Conservation (phyloP, 2,329 filamentous ascomycete species). For the Myriosclerotinia scirpicola region DNA sequence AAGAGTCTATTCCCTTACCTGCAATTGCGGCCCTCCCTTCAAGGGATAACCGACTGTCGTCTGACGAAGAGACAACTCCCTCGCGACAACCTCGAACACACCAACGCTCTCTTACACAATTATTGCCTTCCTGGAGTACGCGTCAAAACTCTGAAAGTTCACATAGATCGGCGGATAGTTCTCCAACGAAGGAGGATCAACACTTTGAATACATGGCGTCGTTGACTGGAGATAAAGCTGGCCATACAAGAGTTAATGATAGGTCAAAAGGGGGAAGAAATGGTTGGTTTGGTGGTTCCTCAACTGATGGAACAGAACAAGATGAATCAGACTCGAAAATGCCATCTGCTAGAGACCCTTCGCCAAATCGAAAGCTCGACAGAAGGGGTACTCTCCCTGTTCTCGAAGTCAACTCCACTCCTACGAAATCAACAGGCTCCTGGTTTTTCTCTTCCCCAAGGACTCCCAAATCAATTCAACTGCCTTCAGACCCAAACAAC, state of each 20-base stretch:
- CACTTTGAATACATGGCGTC: conserved; percentile 35
- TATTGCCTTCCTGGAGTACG: conserved; percentile 32
- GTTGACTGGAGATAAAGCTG: conserved; percentile 37
- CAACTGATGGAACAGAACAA: conserved; percentile 30
- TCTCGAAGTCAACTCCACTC: conserved; percentile 22
- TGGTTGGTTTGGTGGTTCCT: conserved; percentile 38
- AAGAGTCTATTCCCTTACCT: conserved; percentile 25
- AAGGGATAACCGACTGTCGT: conserved; percentile 22
- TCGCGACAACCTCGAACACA: conserved; percentile 29
- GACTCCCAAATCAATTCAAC: conserved; percentile 32
- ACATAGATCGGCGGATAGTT: conserved; percentile 22
- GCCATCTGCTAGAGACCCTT: conserved; percentile 25
- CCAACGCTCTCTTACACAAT: conserved; percentile 33
- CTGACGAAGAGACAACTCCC: conserved; percentile 28
- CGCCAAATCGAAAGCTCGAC: conserved; percentile 31
- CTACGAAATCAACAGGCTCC: conserved; percentile 26
- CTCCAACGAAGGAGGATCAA: conserved; percentile 28
- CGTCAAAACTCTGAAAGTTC: conserved; percentile 28
- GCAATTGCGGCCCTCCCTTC: conserved; percentile 25
- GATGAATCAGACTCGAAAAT: conserved; percentile 20
- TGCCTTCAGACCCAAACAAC: conserved; percentile 39
- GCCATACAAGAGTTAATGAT: conserved; percentile 32
- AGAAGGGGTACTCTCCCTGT: conserved; percentile 30
- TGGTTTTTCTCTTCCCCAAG: conserved; percentile 37
- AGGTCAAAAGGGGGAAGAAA: conserved; percentile 34